A percentile compares a stretch with the other conserved stretches of the same genome.
These are phyloP conservation scores for Cucurbita argyrosperma DNA, from an alignment of 306 rosid genomes.

Conservation along the genomic window DNA sequence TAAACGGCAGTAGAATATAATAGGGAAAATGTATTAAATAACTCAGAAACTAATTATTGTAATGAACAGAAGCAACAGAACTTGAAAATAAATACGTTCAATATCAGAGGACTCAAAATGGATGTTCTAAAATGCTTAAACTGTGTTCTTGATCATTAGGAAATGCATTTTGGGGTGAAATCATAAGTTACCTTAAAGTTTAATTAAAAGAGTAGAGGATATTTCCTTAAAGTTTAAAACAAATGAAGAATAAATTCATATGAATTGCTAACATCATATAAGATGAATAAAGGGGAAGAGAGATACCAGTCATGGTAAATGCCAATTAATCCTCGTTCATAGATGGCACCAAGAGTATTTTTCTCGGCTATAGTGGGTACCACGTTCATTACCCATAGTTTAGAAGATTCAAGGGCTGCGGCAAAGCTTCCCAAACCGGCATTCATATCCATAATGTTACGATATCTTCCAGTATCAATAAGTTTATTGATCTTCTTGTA, in stretches of 20 bases:
- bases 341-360: constrained; percentile 54
- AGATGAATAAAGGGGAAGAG: not conserved
- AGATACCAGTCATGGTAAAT: constrained; percentile 88
- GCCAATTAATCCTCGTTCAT: constrained; percentile 76
- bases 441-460: constrained; percentile 92
- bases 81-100: not conserved
- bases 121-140: not conserved
- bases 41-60: not conserved
- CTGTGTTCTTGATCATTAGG: not conserved
- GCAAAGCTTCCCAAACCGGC: constrained; percentile 92
- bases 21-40: not conserved
- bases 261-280: not conserved
- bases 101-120: not conserved
- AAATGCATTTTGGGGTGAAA: not conserved
- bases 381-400: constrained; percentile 92
- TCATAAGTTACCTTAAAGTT: not conserved
- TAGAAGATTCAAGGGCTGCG: constrained; percentile 64
- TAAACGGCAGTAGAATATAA: not conserved
- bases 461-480: constrained; percentile 78
- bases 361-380: constrained; percentile 77
- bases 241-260: not conserved
- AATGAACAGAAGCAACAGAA: not conserved
- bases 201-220: too few species aligned
- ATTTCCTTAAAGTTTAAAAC: not conserved
- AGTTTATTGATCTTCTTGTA: constrained; percentile 63